These are phyloP conservation scores for Mariannaea sp. DNA, from an alignment of 2,329 filamentous ascomycete species.

Conservation along the genomic window DNA sequence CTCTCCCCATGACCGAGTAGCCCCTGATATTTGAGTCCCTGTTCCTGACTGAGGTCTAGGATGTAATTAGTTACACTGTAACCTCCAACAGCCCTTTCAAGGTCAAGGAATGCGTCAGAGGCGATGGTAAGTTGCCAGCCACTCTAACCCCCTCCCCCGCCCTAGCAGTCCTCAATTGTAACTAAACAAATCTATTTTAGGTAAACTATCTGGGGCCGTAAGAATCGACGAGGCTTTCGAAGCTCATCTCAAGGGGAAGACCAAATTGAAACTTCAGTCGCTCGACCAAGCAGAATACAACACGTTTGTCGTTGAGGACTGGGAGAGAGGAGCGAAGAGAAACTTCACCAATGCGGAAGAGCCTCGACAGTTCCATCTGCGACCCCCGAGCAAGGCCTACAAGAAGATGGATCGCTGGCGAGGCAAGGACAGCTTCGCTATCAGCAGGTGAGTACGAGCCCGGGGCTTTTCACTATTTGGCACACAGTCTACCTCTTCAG, in stretches of 20 bases:
- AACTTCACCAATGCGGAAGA: background rate
- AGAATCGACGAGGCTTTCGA: conserved; percentile 13
- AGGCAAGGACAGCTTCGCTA: background rate
- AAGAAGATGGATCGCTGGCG: background rate
- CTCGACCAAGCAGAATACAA: conserved; percentile 4
- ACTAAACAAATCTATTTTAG: background rate
- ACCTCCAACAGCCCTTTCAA: conserved; percentile 1
- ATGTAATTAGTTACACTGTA: conserved; percentile 13
- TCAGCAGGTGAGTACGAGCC: background rate
- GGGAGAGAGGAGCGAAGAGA: conserved; percentile 1
- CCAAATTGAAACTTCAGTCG: conserved; percentile 1
- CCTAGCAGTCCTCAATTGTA: background rate
- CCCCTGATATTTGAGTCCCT: too few relatives aligned
- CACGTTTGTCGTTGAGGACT: background rate
- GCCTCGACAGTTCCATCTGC: background rate
- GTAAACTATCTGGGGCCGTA: conserved; percentile 3
- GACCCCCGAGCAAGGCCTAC: conserved; percentile 1
- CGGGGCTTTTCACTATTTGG: too few relatives aligned
- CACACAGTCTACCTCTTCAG: too few relatives aligned
- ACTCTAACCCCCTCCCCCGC: background rate
- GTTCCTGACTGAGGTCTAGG: background rate
- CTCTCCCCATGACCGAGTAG: background rate
- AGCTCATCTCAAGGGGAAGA: background rate
- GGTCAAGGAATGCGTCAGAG: conserved; percentile 8
- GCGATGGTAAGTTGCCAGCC: conserved; percentile 4